Evolutionary conservation across 2,329 filamentous ascomycete genomes (phyloP), one percentile per base, ranked within the genome.

Genomic region (Dothideomycetidae sp.): DNA sequence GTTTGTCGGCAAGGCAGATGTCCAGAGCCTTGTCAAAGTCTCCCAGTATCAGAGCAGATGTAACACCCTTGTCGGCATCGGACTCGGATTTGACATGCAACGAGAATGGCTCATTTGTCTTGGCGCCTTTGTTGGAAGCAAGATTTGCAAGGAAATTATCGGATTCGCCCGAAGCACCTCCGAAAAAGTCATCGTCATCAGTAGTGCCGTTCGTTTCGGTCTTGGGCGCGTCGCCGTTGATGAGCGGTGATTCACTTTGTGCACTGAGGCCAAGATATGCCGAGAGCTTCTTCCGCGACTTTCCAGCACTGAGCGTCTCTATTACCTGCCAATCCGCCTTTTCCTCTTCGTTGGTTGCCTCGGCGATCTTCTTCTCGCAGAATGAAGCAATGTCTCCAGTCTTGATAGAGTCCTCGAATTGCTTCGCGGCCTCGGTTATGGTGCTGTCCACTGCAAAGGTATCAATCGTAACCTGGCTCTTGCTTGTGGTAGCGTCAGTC

Each of bases 251-350:
- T 46, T 55, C 46, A 36, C 48, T 42, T 28, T 66, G 64, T 11
- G 65, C 60, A 18, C 73, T 67, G 58, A 96, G 88, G n/a, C 88
- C 90, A 12, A 98, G 71, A 54, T 92, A 86, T 48, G 92, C 80
- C 14, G 90, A 72, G 40, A 98, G 78, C 54, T 82, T 78, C 55
- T 80, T 79, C 29, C 86, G 75, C n/a, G 85, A 81, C 51, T 88
- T 86, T 18, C 81, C 76, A 3, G 82, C 78, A 33, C 88, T 79
- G 43, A 98, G 61, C 2, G 85, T 90, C 57, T 90, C 78, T 56
- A 98, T 83, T 26, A 96, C 84, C 46, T 81, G 80, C 90, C 90
- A 98, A 58, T 96, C 88, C 3, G 82, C 81, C 65, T 85, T 94
- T 56, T 96, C 90, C 47, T 93, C 84, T 1, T 94, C 86, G 0